Evolutionary conservation across 2,329 filamentous ascomycete genomes (phyloP).

Genomic region (Mariannaea sp.): DNA sequence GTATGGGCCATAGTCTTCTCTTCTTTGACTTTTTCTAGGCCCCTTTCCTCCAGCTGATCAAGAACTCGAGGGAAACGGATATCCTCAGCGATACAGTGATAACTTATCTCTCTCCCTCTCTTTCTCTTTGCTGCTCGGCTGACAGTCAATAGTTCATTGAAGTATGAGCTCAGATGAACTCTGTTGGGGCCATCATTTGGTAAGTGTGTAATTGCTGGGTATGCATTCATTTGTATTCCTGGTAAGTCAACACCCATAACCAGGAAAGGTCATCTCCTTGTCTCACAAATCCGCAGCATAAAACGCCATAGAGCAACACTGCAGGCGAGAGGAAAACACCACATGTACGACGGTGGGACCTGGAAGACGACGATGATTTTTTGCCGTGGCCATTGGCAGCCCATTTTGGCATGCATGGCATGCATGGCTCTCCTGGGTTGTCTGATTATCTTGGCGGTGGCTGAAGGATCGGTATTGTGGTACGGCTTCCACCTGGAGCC

Average conservation of each 20-base stretch:
- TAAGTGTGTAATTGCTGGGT: slow-evolving; percentile 3
- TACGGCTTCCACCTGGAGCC: background rate
- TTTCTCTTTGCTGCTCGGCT: background rate
- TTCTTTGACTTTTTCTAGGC: background rate
- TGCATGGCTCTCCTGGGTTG: background rate
- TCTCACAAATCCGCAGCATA: background rate
- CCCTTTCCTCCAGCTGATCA: background rate
- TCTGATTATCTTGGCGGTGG: background rate
- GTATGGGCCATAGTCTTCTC: slow-evolving; percentile 1
- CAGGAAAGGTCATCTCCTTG: background rate
- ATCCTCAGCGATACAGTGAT: background rate
- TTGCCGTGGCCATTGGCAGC: slow-evolving; percentile 3
- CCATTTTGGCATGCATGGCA: background rate
- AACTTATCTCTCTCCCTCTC: no score
- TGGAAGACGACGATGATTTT: background rate
- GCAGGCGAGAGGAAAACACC: background rate
- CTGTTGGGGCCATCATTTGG: background rate
- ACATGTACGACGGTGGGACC: slow-evolving; percentile 4
- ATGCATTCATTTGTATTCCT: slow-evolving; percentile 1
- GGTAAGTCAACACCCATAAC: background rate
- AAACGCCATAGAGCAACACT: background rate
- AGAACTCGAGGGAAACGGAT: background rate
- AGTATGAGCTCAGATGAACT: slow-evolving; percentile 3
- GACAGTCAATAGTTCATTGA: background rate
- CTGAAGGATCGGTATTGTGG: background rate